These are phyloP conservation scores for Lasiodiplodia theobromae DNA, from an alignment of 2,329 filamentous ascomycete genomes.

Conservation along the genomic window DNA sequence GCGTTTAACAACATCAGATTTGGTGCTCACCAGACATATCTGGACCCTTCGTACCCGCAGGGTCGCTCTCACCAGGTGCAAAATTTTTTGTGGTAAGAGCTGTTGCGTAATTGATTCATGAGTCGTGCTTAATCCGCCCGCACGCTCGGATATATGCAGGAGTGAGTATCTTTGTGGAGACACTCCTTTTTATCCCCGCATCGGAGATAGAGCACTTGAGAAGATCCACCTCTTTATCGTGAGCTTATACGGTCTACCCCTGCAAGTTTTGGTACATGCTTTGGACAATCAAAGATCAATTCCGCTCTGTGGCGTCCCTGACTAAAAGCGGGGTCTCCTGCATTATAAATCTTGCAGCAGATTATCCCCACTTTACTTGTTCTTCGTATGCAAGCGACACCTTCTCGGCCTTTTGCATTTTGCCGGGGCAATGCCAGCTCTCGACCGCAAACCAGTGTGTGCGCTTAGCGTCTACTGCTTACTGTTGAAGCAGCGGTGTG, in stretches of 20 bases:
- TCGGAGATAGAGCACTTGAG: too few species aligned
- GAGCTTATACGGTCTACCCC: too few species aligned
- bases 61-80: too few species aligned
- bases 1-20: not conserved
- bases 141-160: too few species aligned
- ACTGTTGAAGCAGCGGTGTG: not conserved
- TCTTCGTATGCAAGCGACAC: not conserved
- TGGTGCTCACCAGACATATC: not conserved
- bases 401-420: not conserved
- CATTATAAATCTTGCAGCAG: not conserved
- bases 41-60: too few species aligned
- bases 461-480: not conserved
- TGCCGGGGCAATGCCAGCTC: not conserved
- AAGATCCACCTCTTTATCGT: too few species aligned
- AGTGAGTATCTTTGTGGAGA: too few species aligned
- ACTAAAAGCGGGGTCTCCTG: not conserved
- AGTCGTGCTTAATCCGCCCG: too few species aligned
- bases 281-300: not conserved
- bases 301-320: not conserved
- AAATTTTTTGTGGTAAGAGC: too few species aligned
- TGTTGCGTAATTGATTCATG: too few species aligned
- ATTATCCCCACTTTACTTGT: not conserved
- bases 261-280: not conserved
- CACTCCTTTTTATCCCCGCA: too few species aligned
- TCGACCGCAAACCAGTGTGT: not conserved